These are phyloP conservation scores for Colletotrichum echinochloae DNA, from an alignment of 2,329 filamentous ascomycete genomes.

Conservation along the genomic window DNA sequence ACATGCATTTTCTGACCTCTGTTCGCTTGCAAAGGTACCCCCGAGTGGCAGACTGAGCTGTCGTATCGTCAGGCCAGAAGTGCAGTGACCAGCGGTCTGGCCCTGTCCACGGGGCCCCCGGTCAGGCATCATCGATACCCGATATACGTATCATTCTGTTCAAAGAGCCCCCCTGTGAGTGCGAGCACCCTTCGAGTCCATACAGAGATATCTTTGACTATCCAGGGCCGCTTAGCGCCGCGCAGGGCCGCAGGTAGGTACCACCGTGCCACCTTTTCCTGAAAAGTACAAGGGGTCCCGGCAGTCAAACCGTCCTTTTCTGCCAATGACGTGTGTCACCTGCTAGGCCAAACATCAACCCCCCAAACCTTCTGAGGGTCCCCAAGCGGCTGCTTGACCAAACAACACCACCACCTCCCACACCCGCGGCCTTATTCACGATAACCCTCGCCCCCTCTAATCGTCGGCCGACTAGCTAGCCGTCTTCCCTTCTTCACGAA, in stretches of 20 bases:
- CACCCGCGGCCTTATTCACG: slow-evolving; percentile 15
- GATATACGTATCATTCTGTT: slow-evolving; percentile 18
- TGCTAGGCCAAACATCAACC: slow-evolving; percentile 39
- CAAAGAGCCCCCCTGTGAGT: neutral
- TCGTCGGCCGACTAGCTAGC: neutral
- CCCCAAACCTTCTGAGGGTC: slow-evolving; percentile 40
- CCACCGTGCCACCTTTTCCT: slow-evolving; percentile 37
- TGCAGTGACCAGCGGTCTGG: slow-evolving; percentile 28
- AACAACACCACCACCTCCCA: slow-evolving; percentile 36
- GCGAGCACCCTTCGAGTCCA: slow-evolving; percentile 1
- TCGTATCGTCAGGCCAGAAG: slow-evolving; percentile 32
- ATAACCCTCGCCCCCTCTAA: slow-evolving; percentile 9
- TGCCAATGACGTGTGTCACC: slow-evolving; percentile 42
- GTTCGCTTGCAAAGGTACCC: slow-evolving; percentile 3
- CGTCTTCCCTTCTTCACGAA: neutral
- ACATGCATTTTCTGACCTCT: neutral
- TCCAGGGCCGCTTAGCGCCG: slow-evolving; percentile 39
- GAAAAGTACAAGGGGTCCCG: slow-evolving; percentile 40
- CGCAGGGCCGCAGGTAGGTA: slow-evolving; percentile 39
- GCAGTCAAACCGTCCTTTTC: slow-evolving; percentile 41
- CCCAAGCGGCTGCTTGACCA: slow-evolving; percentile 39
- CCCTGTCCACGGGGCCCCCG: slow-evolving; percentile 19
- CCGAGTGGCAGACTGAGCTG: slow-evolving; percentile 12
- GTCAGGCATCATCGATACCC: slow-evolving; percentile 41
- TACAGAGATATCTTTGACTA: slow-evolving; percentile 22